phyloP scores from a whole-genome alignment of 352 stramenopile species.

The Phytophthora pinifolia region DNA sequence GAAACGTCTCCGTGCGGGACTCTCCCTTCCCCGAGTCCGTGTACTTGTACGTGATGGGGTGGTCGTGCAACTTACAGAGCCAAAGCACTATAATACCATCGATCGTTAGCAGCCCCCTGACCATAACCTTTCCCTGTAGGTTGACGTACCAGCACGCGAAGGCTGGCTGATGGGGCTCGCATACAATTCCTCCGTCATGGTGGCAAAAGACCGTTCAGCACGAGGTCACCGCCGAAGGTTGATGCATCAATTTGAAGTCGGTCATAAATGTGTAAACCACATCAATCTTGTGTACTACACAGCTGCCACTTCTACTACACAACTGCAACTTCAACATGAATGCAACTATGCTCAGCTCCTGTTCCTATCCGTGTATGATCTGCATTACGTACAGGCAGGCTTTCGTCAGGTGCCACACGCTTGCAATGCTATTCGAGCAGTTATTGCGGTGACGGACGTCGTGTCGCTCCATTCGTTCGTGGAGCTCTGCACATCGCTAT shows the following conservation, averaged over 20 bases:
- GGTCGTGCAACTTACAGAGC: conserved; percentile 72
- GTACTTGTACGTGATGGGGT: conserved; percentile 59
- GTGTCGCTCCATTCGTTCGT: conserved; percentile 12
- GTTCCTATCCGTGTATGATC: too few species aligned
- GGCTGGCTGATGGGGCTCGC: conserved; percentile 65
- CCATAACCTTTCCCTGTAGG: not conserved
- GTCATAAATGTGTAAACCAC: too few species aligned
- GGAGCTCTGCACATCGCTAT: not conserved
- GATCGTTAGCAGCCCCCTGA: not conserved
- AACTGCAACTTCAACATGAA: too few species aligned
- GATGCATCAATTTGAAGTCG: too few species aligned
- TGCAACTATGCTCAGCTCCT: too few species aligned
- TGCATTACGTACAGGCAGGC: too few species aligned
- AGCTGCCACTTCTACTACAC: too few species aligned
- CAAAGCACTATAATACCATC: conserved; percentile 43
- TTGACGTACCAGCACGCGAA: conserved; percentile 43
- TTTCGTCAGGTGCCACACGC: too few species aligned
- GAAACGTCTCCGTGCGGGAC: conserved; percentile 48
- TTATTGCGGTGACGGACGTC: conserved; percentile 4
- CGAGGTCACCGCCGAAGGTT: too few species aligned
- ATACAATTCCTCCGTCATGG: conserved; percentile 56
- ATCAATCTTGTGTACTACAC: too few species aligned
- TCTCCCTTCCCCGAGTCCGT: conserved; percentile 56
- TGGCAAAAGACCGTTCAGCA: too few species aligned
- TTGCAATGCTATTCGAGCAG: not conserved